phyloP scores from a whole-genome alignment of 306 rosid genomes.

The Gastrolobium bilobum region DNA sequence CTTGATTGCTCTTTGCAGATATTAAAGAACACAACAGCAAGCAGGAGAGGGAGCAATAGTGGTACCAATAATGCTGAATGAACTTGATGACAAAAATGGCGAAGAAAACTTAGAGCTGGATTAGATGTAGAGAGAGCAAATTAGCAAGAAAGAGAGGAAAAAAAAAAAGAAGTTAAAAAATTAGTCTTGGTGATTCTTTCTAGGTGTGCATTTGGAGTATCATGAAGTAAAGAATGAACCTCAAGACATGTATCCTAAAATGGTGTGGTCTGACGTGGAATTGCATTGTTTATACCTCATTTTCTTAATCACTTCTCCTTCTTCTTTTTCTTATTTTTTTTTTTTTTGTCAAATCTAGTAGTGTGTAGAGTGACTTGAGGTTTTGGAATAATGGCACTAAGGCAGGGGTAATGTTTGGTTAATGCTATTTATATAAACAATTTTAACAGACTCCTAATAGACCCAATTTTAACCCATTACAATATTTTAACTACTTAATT shows the following conservation, averaged over 20 bases:
- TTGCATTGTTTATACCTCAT: conserved; percentile 6
- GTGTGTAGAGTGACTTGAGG: neutral
- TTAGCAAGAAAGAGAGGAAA: neutral
- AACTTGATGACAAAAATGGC: conserved; percentile 16
- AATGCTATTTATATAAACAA: too few species aligned
- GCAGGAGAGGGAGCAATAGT: conserved; percentile 75
- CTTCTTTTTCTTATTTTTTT: neutral
- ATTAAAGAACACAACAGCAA: conserved; percentile 95
- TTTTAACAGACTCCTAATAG: too few species aligned
- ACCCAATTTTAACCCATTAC: too few species aligned
- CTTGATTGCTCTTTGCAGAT: conserved; percentile 62
- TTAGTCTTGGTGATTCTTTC: conserved; percentile 47
- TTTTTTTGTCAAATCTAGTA: neutral
- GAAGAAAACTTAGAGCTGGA: neutral
- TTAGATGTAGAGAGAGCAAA: conserved; percentile 27
- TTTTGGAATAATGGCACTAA: conserved; percentile 18
- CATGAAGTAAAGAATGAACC: conserved; percentile 22
- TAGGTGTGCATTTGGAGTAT: conserved; percentile 42
- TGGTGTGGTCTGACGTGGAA: conserved; percentile 6
- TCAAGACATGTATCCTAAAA: conserved; percentile 35
- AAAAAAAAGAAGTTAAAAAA: neutral
- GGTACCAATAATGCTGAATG: conserved; percentile 60
- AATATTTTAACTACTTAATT: too few species aligned
- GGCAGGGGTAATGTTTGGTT: neutral
- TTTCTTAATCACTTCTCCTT: neutral